These are phyloP conservation scores for Staphylotrichum longicolle DNA, from an alignment of 495 filamentous ascomycete genomes.

Conservation along the genomic window DNA sequence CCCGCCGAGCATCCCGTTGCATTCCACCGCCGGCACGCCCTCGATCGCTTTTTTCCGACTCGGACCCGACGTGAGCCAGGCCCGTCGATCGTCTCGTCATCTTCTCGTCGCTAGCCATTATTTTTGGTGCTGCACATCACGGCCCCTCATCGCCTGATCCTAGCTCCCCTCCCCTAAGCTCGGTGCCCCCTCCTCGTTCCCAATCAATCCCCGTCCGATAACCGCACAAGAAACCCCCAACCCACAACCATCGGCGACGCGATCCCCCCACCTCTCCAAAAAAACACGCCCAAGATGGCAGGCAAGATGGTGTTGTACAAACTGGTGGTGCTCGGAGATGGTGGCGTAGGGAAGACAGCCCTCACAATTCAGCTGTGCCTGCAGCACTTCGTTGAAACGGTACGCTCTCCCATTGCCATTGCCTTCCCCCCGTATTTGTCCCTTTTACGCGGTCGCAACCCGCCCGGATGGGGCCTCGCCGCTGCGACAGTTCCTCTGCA, in stretches of 20 bases:
- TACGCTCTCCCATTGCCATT: conserved; percentile 28
- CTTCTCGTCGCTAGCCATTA: background rate
- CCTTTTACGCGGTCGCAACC: background rate
- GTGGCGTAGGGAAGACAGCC: conserved; percentile 88
- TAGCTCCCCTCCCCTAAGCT: conserved; percentile 17
- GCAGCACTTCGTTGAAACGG: conserved; percentile 60
- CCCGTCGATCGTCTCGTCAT: background rate
- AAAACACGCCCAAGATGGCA: conserved; percentile 47
- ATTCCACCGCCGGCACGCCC: background rate
- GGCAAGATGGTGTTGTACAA: conserved; percentile 96
- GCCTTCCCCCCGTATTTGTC: background rate
- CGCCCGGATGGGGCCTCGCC: background rate
- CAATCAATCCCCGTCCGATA: conserved; percentile 10
- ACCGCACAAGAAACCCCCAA: conserved; percentile 1
- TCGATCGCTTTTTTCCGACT: conserved; percentile 11
- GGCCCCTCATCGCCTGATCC: conserved; percentile 19
- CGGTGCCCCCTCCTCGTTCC: conserved; percentile 9
- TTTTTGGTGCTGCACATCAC: conserved; percentile 4
- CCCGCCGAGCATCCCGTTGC: conserved; percentile 8
- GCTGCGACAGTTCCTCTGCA: conserved; percentile 14
- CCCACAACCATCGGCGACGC: conserved; percentile 11
- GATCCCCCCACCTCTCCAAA: conserved; percentile 6
- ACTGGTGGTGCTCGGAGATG: conserved; percentile 87
- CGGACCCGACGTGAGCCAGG: background rate
- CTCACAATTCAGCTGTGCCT: conserved; percentile 90